phyloP scores from a whole-genome alignment of 805 yeast species.

The Isabelozyma rhagii region DNA sequence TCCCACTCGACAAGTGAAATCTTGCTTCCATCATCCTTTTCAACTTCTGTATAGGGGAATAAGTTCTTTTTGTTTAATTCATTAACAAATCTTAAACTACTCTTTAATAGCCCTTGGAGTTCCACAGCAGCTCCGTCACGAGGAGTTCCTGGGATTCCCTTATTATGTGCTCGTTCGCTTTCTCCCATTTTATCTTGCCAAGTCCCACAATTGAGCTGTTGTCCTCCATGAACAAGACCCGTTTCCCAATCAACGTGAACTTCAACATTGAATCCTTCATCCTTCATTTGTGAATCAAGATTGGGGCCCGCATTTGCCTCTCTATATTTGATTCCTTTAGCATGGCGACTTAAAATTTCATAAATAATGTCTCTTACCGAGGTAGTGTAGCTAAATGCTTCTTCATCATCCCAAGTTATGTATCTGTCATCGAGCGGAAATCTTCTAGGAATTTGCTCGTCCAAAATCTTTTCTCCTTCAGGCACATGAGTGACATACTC shows the following conservation, averaged over 20 bases:
- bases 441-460: slow-evolving; percentile 73
- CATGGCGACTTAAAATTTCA: slow-evolving; percentile 86
- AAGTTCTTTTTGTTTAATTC: slow-evolving; percentile 50
- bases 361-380: slow-evolving; percentile 73
- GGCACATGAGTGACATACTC: slow-evolving; percentile 73
- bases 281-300: slow-evolving; percentile 88
- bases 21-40: slow-evolving; percentile 52
- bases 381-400: slow-evolving; percentile 71
- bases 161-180: slow-evolving; percentile 73
- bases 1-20: slow-evolving; percentile 74
- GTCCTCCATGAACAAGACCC: slow-evolving; percentile 89
- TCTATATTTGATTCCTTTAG: slow-evolving; percentile 78
- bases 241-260: slow-evolving; percentile 83
- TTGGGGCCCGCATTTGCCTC: slow-evolving; percentile 94
- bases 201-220: slow-evolving; percentile 91
- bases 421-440: slow-evolving; percentile 87
- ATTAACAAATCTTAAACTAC: slow-evolving; percentile 76
- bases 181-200: slow-evolving; percentile 99
- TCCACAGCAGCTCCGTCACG: slow-evolving; percentile 97
- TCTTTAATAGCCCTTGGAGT: slow-evolving; percentile 83
- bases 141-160: slow-evolving; percentile 97
- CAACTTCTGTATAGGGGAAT: slow-evolving; percentile 59
- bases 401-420: slow-evolving; percentile 62
- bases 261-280: slow-evolving; percentile 85
- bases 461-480: slow-evolving; percentile 60